Evolutionary conservation across 768 basidiomycete species (phyloP), one percentile per base, ranked within the genome.

Genomic region (Tubosaeta brunneosetosa): DNA sequence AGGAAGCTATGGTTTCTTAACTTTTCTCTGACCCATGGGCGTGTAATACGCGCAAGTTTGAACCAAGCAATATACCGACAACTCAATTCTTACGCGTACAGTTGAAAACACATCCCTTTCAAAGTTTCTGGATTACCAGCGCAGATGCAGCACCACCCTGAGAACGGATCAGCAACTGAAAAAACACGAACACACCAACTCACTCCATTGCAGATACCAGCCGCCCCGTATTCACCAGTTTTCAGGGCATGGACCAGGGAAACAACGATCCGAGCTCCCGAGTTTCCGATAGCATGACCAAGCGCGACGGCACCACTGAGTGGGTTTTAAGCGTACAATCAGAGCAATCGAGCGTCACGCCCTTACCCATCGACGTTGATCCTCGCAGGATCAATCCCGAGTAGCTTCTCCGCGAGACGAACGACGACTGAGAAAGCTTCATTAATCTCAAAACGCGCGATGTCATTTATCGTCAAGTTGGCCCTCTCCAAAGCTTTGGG

Each of bases 381-480:
- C 76, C 94, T 97, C 49, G 83, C 80, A 29, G 89, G 81, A 69
- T 92, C 87, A 57, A 99, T 79, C 50, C 78, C 77, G 57, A 95
- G 79, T 17, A 91, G 78, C 74, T 97, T 88, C 74, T 97, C 92
- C 3, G 88, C 89, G 48, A 95, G 87, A 46, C 87, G 81, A 60
- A 91, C 87, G 60, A 98, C 95, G 44, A 89, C 89, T 2, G 93
- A 94, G 80, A 97, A 99, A 26, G 95, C 95, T 71, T 99, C 95
- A 70, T 99, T 99, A 69, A 98, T 82, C 71, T 99, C 97, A 67
- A 92, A 99, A 45, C 88, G 78, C 42, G 93, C 79, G 58, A 99
- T 91, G 63, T 99, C 92, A 41, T 88, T 77, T 44, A 84, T 65
- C 17, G 83, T 82, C 52, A 98, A 76, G 61, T 89, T 89, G 19